Conservation (phyloP, 108 stramenopile species). For the Pseudonitzschia delicatissima region DNA sequence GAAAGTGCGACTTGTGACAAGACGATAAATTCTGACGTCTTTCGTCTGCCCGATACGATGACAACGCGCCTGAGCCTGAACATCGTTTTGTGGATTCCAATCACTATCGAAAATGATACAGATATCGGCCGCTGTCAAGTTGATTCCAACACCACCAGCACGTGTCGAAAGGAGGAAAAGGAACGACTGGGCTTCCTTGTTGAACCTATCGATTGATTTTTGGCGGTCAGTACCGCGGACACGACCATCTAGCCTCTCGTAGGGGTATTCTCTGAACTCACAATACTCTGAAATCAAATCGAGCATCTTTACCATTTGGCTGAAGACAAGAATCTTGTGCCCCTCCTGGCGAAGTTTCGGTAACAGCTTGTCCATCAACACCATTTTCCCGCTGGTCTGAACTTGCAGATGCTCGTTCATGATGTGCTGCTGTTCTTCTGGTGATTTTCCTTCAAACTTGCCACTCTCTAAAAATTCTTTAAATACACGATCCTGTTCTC, state of each 20-base stretch:
- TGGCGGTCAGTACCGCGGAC: slow-evolving; percentile 95
- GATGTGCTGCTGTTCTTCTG: slow-evolving; percentile 74
- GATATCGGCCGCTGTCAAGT: slow-evolving; percentile 94
- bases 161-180: slow-evolving; percentile 86
- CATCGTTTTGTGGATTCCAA: slow-evolving; percentile 99
- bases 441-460: slow-evolving; percentile 64
- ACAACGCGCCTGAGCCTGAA: slow-evolving; percentile 97
- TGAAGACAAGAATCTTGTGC: slow-evolving; percentile 96
- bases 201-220: slow-evolving; percentile 97
- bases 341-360: slow-evolving; percentile 95
- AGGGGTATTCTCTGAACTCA: slow-evolving; percentile 80
- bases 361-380: slow-evolving; percentile 97
- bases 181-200: slow-evolving; percentile 83
- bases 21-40: slow-evolving; percentile 94
- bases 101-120: slow-evolving; percentile 90
- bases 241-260: slow-evolving; percentile 88
- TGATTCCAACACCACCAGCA: slow-evolving; percentile 97
- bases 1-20: slow-evolving; percentile 95
- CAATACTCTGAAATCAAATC: slow-evolving; percentile 94
- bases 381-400: slow-evolving; percentile 96
- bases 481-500: slow-evolving; percentile 84
- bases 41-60: slow-evolving; percentile 99
- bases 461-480: slow-evolving; percentile 64
- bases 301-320: slow-evolving; percentile 95
- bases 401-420: slow-evolving; percentile 84